Base-by-base conservation (phyloP, 441 rosid genomes). In the Jatropha multifida region DNA sequence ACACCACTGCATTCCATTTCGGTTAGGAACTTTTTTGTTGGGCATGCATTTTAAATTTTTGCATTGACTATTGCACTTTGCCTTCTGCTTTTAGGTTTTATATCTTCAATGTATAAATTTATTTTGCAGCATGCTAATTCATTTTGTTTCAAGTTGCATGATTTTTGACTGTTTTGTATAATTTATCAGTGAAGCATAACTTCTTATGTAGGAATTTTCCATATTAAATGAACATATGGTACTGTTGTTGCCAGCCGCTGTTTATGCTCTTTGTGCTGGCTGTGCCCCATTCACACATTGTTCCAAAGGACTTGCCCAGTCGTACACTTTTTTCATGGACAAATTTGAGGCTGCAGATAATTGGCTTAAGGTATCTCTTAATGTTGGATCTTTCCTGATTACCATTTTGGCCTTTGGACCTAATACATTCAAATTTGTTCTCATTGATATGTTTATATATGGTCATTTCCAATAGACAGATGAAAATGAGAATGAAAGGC, bases 181-280 rank as follows among this genome's bases (percentile, higher is more conserved):
- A 46, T 71, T 63, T 74, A 40, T 72, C 74, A 61, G 26, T 23
- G 11, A 77, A 61, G 12, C 3, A 32, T 68, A 32, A 26, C 51
- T 81, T 80, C 63, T 69, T 81, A 32, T 79, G 69, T 76, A 96
- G 99, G 97, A 90, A 51, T 80, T 86, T 81, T 82, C 78, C 69
- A 46, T 82, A 68, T 83, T 87, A 77, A 84, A 90, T 82, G 96
- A 88, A 71, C 80, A 81, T 68, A 75, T 83, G 80, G 89, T 88
- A 73, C 71, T 81, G 75, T 84, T 94, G 81, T 80, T 92, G 85
- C 98, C 99, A 18, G 93, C 92, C 52, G 97, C 98, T 75, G 83
- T 89, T 51, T 88, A 83, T 88, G 90, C 97, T 54, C 87, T 96
- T 80, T 92, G 90, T 85, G 86, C 87, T 85, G 98, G 97, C 64